phyloP scores from a whole-genome alignment of 148 eudicot species.

The Spergularia marina region DNA sequence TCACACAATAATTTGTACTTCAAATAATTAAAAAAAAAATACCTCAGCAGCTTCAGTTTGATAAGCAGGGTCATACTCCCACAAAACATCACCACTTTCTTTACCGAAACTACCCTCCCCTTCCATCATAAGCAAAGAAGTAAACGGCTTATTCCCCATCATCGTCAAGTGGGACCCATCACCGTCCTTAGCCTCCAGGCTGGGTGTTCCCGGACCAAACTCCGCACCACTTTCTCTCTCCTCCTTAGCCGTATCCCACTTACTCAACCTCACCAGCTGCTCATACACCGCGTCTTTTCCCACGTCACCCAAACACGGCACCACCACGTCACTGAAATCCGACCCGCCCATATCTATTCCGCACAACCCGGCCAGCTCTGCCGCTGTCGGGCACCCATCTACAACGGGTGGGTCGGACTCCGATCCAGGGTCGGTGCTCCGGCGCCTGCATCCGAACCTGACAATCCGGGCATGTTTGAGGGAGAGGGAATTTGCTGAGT shows the following conservation, averaged over 20 bases:
- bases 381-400: constrained; percentile 22
- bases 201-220: constrained; percentile 28
- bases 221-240: constrained; percentile 25
- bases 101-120: constrained; percentile 15
- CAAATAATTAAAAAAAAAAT: background rate
- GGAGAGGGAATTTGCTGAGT: constrained; percentile 33
- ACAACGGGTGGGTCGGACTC: constrained; percentile 5
- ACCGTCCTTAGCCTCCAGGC: constrained; percentile 6
- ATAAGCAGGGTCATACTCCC: constrained; percentile 33
- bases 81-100: constrained; percentile 26
- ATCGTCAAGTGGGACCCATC: constrained; percentile 8
- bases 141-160: constrained; percentile 13
- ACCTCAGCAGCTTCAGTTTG: constrained; percentile 27
- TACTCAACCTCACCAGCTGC: constrained; percentile 23
- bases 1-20: too few relatives aligned
- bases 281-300: constrained; percentile 12
- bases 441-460: constrained; percentile 2
- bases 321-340: constrained; percentile 10
- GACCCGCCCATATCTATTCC: background rate
- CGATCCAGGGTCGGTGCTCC: background rate
- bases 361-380: constrained; percentile 12
- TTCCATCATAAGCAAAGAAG: constrained; percentile 28
- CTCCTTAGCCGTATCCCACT: constrained; percentile 19
- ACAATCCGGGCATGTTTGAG: constrained; percentile 26
- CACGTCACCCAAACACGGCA: constrained; percentile 18